Percentiles rank a stretch among this genome's conserved stretches.
These are phyloP conservation scores for Grosmannia serpens DNA, from an alignment of 2,329 filamentous ascomycete species.

Conservation along the genomic window DNA sequence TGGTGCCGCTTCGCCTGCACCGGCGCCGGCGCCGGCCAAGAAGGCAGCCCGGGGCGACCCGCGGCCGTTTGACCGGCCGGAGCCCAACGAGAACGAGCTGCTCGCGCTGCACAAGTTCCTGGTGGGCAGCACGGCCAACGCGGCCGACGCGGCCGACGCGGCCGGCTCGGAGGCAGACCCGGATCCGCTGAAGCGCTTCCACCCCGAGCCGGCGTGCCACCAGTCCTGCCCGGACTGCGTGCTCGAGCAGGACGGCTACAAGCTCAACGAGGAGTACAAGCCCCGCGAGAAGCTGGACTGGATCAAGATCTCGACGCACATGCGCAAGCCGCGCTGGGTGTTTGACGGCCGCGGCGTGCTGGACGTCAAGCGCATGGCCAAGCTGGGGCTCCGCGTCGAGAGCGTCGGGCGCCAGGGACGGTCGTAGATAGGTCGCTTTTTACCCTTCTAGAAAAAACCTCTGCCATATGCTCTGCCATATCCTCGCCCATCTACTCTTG, in stretches of 20 bases:
- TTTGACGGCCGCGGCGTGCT: slow-evolving; percentile 47
- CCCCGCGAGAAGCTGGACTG: slow-evolving; percentile 39
- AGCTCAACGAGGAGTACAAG: slow-evolving; percentile 26
- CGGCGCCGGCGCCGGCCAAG: slow-evolving; percentile 8
- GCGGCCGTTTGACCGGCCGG: slow-evolving; percentile 27
- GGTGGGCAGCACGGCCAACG: slow-evolving; percentile 16
- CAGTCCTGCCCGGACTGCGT: slow-evolving; percentile 39
- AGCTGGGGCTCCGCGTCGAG: slow-evolving; percentile 40
- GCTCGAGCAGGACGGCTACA: slow-evolving; percentile 12
- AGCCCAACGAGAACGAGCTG: slow-evolving; percentile 32
- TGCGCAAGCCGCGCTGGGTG: slow-evolving; percentile 42
- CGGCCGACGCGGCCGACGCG: slow-evolving; percentile 8
- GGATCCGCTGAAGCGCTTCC: slow-evolving; percentile 36
- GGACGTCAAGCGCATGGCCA: slow-evolving; percentile 33
- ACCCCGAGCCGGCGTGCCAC: slow-evolving; percentile 31
- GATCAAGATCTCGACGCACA: slow-evolving; percentile 34
- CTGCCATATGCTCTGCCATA: too few species aligned
- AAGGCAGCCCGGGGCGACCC: slow-evolving; percentile 30
- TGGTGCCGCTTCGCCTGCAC: not conserved
- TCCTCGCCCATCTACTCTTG: too few species aligned
- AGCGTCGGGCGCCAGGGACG: slow-evolving; percentile 34
- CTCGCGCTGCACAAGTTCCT: slow-evolving; percentile 36
- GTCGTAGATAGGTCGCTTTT: not conserved
- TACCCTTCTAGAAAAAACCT: too few species aligned
- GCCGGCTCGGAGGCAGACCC: slow-evolving; percentile 9